Evolutionary conservation across 2,329 filamentous ascomycete genomes (phyloP).

Genomic region (Penicillium sp.): DNA sequence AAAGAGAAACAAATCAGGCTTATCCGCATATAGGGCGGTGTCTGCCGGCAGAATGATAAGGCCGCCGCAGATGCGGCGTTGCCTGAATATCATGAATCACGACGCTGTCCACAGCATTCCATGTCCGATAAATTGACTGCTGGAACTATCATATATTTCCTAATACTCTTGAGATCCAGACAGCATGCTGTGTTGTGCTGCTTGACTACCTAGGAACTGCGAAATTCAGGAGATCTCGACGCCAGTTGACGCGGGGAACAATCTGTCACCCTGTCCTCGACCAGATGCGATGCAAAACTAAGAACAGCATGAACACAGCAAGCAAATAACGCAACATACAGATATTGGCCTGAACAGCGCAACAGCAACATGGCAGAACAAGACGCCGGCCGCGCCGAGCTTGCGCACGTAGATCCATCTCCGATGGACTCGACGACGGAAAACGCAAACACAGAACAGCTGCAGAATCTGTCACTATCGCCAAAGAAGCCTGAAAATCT

Average conservation of each 20-base stretch:
- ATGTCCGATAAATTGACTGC: neutral
- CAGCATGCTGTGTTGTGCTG: constrained; percentile 3
- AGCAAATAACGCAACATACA: neutral
- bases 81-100: neutral
- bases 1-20: neutral
- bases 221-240: constrained; percentile 13
- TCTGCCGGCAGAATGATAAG: constrained; percentile 33
- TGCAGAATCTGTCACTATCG: constrained; percentile 31
- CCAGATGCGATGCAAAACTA: constrained; percentile 14
- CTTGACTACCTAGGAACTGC: constrained; percentile 13
- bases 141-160: neutral
- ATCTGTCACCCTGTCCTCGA: constrained; percentile 24
- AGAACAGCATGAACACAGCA: constrained; percentile 1
- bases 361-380: constrained; percentile 12
- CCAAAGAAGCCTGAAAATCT: constrained; percentile 19
- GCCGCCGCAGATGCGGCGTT: constrained; percentile 17
- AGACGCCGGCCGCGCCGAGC: constrained; percentile 16
- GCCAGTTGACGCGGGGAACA: constrained; percentile 4
- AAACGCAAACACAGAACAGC: constrained; percentile 23
- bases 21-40: constrained; percentile 12
- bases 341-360: neutral
- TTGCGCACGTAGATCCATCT: constrained; percentile 19
- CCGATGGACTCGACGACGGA: constrained; percentile 13
- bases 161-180: neutral
- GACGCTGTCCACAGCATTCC: neutral